These are phyloP conservation scores for Penicillium sp. DNA, from an alignment of 2,329 filamentous ascomycete species.

Conservation along the genomic window DNA sequence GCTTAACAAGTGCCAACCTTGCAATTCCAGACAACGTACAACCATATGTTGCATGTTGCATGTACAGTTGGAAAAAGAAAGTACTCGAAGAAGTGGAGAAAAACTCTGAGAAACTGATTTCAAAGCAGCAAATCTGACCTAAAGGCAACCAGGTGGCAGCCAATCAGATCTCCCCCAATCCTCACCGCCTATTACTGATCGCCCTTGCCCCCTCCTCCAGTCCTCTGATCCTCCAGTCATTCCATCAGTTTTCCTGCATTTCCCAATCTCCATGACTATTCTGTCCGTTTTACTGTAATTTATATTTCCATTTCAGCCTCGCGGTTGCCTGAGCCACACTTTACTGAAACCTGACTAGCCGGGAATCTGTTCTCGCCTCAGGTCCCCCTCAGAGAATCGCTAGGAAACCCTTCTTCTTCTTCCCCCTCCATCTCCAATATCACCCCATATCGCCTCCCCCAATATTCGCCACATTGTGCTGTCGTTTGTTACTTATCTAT, in stretches of 20 bases:
- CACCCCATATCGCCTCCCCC: neutral
- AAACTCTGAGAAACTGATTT: neutral
- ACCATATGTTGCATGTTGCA: too few relatives aligned
- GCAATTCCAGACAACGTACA: too few relatives aligned
- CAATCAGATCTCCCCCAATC: constrained; percentile 9
- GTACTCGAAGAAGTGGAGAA: neutral
- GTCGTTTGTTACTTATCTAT: neutral
- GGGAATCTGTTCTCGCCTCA: constrained; percentile 14
- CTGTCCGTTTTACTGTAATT: neutral
- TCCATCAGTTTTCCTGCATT: constrained; percentile 6
- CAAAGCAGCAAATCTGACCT: constrained; percentile 9
- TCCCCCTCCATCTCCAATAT: constrained; percentile 5
- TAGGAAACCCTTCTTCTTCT: constrained; percentile 11
- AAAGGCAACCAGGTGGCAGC: neutral
- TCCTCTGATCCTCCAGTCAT: constrained; percentile 2
- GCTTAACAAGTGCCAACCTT: too few relatives aligned
- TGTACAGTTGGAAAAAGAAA: neutral
- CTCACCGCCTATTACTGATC: constrained; percentile 14
- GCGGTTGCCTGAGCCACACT: constrained; percentile 6
- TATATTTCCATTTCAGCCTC: neutral
- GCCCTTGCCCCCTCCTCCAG: constrained; percentile 7
- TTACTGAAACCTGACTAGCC: constrained; percentile 8
- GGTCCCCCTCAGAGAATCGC: constrained; percentile 12
- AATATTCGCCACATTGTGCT: neutral
- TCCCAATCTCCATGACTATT: neutral